Base-by-base conservation (phyloP, 805 yeast species). In the Starmerella tilneyi region DNA sequence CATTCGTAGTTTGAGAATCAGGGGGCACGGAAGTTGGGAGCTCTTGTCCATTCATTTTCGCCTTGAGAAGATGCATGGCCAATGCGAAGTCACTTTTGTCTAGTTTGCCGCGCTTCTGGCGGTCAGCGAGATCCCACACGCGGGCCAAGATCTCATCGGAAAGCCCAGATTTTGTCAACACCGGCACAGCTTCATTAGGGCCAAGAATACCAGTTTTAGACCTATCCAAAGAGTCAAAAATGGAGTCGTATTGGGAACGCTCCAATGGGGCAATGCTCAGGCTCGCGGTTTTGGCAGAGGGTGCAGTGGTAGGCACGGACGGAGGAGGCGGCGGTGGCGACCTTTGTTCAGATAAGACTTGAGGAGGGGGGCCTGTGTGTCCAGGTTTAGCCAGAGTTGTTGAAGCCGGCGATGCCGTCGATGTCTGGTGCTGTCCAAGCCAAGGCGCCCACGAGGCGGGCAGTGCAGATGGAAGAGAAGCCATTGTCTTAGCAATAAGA, bases 71-170 rank as follows among this genome's bases (percentile, higher is more conserved):
- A 60, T 80, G 89, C 84, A 92, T 81, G 15, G 97, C 96, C 59
- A 92, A 80, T 3, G 94, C 79, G 62, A 92, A 92, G 62, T 92
- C 98, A 52, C 76, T 70, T 56, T 74, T 76, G 40, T 84, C 72
- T 59, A 92, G 85, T 33, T 73, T 73, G 21, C 96, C 96, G 35
- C 83, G 76, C 62, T 85, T 85, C 54, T 84, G 81, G 50, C 85
- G 73, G 61, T 92, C 96, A 9, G 97, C 77, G 54, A 92, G 70
- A 64, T 92, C 98, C 99, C 99, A 92, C 34, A 89, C 78, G 20
- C 76, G 67, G 1, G 97, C 98, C 51, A 92, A 72, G 17, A 76
- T 78, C 42, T 84, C 88, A 57, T 88, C 95, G 42, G 79, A 73
- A 48, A 92, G 73, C 50, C 84, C 82, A 3, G 97, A 89, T 9